Base-by-base conservation (phyloP, 768 basidiomycete species). In the Paxillus ammoniavirescens region DNA sequence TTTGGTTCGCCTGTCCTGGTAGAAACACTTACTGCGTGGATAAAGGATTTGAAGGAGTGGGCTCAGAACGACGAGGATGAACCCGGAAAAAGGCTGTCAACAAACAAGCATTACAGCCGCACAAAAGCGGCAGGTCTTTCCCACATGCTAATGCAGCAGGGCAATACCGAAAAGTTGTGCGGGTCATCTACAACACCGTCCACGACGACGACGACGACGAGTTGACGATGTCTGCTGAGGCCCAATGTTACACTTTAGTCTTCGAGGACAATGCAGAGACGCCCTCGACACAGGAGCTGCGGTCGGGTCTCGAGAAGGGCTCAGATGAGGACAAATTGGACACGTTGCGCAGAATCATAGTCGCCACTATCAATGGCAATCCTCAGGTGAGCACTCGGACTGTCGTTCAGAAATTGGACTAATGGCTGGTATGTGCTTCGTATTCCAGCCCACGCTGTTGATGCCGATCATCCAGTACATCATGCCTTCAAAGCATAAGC, bases 391-490 rank as follows among this genome's bases (percentile, higher is more conserved):
- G 85, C 66, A 15, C 30, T 44, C 49, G 7, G 15, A 35, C 9
- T 26, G 30, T 21, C 28, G 15, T 31, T 41, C 5, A 30, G 46
- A 47, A 35, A 42, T n/a, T 48, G 35, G 21, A 13, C 38, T 53
- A 8, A 15, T 61, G 10, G 58, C 33, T 26, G 15, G 14, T 47
- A 42, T 3, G 14, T 49, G 14, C 26, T 7, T 38, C 47, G 7
- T 13, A 48, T 13, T 18, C 18, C 66, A 96, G 93, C 91, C 93
- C n/a, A 75, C 83, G 49, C 72, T 98, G 47, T 84, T 98, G 75
- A 98, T 99, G 95, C 91, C 94, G 6, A 88, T 98, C 72, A 98
- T 99, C 61, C 97, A 99, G 82, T 97, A 87, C 74, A 89, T 96
- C 57, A 83, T 98, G 80, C 97, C 97, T 36, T 91, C 90, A 49